A percentile compares a stretch with the other conserved stretches of the same genome.
Conservation (phyloP, 169 alveolate species). For the Eimeria falciformis region DNA sequence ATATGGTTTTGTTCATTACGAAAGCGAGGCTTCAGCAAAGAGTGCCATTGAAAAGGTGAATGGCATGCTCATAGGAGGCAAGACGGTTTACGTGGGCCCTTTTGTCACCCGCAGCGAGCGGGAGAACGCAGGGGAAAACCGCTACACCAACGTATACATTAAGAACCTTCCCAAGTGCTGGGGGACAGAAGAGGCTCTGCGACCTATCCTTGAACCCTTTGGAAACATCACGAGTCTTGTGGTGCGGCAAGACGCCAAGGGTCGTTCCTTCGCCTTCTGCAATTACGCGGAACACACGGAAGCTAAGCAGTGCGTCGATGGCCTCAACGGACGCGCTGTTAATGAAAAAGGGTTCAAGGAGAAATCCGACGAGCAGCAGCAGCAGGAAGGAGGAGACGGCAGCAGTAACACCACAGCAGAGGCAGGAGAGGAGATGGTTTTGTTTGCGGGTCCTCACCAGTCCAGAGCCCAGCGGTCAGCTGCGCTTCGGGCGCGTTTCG, state of each 20-base stretch:
- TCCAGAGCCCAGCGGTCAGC: constrained; percentile 92
- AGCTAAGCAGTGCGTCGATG: constrained; percentile 93
- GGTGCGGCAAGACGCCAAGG: constrained; percentile 89
- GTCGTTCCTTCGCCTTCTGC: constrained; percentile 92
- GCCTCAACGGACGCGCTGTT: constrained; percentile 88
- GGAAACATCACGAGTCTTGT: constrained; percentile 94
- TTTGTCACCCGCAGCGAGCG: constrained; percentile 90
- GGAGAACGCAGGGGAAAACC: constrained; percentile 82
- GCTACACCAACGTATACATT: constrained; percentile 93
- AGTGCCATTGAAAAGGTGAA: constrained; percentile 94
- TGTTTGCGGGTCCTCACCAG: constrained; percentile 93
- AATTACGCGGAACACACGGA: constrained; percentile 89
- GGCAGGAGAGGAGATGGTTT: constrained; percentile 81
- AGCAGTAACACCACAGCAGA: constrained; percentile 26
- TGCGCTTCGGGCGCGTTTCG: constrained; percentile 90
- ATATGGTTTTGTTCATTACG: constrained; percentile 97
- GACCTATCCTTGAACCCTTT: constrained; percentile 54
- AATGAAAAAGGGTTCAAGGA: constrained; percentile 72
- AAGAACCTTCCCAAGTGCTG: constrained; percentile 94
- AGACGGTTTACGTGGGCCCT: constrained; percentile 93
- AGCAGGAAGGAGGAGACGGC: constrained; percentile 75
- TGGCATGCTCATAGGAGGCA: constrained; percentile 93
- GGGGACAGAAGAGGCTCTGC: constrained; percentile 85
- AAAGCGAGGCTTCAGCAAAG: constrained; percentile 93
- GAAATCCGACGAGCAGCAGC: constrained; percentile 39